Evolutionary conservation across 2,329 filamentous ascomycete species (phyloP).

Genomic region (Verticillium alfalfae): DNA sequence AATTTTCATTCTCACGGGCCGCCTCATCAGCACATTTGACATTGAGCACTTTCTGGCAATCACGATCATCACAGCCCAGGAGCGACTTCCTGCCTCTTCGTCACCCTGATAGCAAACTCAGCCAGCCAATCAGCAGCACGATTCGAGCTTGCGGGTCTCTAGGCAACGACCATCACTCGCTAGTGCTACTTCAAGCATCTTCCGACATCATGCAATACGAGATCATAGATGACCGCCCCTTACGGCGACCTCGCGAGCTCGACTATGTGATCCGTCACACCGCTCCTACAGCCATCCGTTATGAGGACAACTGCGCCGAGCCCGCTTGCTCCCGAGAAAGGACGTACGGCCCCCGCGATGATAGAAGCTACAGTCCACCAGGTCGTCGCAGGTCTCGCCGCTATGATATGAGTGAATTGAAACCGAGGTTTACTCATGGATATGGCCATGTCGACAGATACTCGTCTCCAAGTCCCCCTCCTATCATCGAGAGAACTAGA

Average conservation of each 20-base stretch:
- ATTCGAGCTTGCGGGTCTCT: neutral
- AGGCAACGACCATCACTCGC: too few species aligned
- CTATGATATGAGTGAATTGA: neutral
- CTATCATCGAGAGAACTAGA: too few species aligned
- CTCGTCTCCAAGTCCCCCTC: too few species aligned
- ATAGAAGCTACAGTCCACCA: neutral
- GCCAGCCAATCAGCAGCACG: neutral
- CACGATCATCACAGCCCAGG: neutral
- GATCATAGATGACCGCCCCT: neutral
- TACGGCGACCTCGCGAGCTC: neutral
- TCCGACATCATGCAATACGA: neutral
- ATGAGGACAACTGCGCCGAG: neutral
- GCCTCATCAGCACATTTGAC: too few species aligned
- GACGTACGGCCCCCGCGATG: neutral
- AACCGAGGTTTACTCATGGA: too few species aligned
- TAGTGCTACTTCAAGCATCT: neutral
- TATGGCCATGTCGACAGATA: too few species aligned
- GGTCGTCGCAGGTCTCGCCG: neutral
- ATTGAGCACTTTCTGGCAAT: too few species aligned
- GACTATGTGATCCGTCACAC: neutral
- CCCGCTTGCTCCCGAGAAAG: neutral
- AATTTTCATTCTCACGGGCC: too few species aligned
- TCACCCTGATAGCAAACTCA: neutral
- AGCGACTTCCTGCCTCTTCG: neutral
- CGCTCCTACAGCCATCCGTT: neutral